phyloP scores from a whole-genome alignment of 2,329 filamentous ascomycete genomes.

The Exophiala oligosperma region DNA sequence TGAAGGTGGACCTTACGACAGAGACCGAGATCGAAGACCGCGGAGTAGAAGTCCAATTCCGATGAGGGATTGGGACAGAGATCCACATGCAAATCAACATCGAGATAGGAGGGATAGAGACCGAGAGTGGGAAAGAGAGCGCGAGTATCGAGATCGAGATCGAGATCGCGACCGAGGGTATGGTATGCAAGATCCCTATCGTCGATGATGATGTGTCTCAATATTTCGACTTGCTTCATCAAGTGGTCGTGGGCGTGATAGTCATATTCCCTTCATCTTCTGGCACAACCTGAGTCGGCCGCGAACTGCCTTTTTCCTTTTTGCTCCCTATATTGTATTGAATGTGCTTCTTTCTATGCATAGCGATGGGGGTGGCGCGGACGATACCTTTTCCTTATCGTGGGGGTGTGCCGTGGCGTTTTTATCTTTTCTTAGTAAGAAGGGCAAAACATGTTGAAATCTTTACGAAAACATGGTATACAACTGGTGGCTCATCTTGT shows the following conservation, averaged over 20 bases:
- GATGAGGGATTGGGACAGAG: conserved; percentile 18
- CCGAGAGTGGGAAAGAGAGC: conserved; percentile 17
- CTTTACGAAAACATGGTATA: no score
- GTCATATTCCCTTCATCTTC: no score
- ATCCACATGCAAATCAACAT: conserved; percentile 4
- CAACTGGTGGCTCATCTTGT: no score
- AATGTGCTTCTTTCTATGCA: no score
- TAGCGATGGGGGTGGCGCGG: no score
- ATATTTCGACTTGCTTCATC: neutral
- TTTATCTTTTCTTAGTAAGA: no score
- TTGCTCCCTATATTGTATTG: no score
- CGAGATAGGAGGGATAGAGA: conserved; percentile 22
- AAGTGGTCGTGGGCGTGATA: neutral
- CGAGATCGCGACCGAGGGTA: conserved; percentile 14
- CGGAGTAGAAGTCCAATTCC: conserved; percentile 26
- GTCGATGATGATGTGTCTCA: conserved; percentile 2
- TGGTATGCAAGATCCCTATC: conserved; percentile 15
- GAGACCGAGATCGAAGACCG: conserved; percentile 19
- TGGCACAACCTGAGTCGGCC: no score
- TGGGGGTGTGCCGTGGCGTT: no score
- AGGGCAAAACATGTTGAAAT: no score
- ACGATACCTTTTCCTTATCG: no score
- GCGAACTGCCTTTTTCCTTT: no score
- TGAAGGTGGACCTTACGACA: conserved; percentile 10
- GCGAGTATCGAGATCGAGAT: conserved; percentile 16